These are phyloP conservation scores for Stephanodiscus minutulus DNA, from an alignment of 108 stramenopile genomes.

Conservation along the genomic window DNA sequence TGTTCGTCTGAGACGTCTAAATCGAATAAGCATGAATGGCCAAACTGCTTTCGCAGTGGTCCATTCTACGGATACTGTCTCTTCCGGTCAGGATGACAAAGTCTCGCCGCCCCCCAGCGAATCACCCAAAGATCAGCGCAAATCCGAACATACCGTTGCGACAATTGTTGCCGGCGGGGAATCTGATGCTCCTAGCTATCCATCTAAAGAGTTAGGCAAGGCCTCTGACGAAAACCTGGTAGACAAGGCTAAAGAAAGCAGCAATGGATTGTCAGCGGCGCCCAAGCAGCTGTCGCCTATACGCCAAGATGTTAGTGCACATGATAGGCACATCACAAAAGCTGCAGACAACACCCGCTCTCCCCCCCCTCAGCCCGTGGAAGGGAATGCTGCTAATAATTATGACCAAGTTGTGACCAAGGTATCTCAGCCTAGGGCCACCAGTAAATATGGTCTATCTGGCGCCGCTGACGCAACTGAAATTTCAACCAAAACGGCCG, in stretches of 20 bases:
- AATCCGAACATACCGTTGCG: conserved; percentile 4
- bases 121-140: neutral
- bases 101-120: neutral
- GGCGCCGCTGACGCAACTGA: neutral
- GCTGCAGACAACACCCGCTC: neutral
- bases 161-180: neutral
- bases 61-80: neutral
- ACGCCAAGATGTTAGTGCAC: conserved; percentile 8
- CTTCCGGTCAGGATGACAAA: neutral
- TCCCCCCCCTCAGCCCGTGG: neutral
- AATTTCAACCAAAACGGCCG: conserved; percentile 2
- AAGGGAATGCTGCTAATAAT: neutral
- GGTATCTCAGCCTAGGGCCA: neutral
- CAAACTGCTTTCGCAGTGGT: neutral
- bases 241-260: neutral
- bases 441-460: neutral
- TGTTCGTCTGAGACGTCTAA: neutral
- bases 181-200: neutral
- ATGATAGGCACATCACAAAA: conserved; percentile 4
- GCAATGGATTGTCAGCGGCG: conserved; percentile 1
- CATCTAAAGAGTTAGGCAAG: neutral
- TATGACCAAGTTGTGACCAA: neutral
- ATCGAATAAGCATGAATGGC: conserved; percentile 14
- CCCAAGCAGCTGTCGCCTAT: conserved; percentile 4
- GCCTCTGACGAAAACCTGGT: neutral